These are phyloP conservation scores for Caloboletus inedulis DNA, from an alignment of 1,284 basidiomycete genomes.

Conservation along the genomic window DNA sequence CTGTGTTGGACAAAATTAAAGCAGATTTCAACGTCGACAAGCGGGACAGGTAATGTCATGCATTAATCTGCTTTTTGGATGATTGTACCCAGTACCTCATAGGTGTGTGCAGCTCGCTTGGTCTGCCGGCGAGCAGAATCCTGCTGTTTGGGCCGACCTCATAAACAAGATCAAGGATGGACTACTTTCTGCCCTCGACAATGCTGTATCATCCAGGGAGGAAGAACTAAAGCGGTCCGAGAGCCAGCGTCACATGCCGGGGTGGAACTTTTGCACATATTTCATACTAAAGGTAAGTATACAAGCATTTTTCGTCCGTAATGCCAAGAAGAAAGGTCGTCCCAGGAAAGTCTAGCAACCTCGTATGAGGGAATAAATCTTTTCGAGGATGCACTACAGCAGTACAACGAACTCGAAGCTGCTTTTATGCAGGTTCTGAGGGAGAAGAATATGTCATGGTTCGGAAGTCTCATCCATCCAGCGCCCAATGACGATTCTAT, in stretches of 20 bases:
- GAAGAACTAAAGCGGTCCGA: conserved; percentile 89
- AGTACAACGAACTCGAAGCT: conserved; percentile 90
- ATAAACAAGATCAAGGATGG: conserved; percentile 89
- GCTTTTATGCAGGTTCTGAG: conserved; percentile 77
- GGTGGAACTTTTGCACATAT: conserved; percentile 97
- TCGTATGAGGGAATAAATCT: conserved; percentile 92
- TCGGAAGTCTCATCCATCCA: conserved; percentile 76
- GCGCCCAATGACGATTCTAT: conserved; percentile 75
- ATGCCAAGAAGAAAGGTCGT: neutral
- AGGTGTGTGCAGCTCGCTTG: conserved; percentile 82
- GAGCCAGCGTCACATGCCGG: conserved; percentile 81
- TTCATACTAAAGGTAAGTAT: conserved; percentile 82
- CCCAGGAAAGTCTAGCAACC: conserved; percentile 87
- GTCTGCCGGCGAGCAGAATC: conserved; percentile 67
- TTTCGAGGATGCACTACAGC: conserved; percentile 83
- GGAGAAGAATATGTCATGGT: conserved; percentile 89
- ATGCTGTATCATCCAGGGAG: conserved; percentile 72
- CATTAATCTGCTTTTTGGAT: conserved; percentile 17
- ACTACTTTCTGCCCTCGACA: conserved; percentile 78
- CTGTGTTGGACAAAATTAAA: conserved; percentile 86
- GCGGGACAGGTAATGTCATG: conserved; percentile 68
- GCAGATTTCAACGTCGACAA: conserved; percentile 92
- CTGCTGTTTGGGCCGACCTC: conserved; percentile 86
- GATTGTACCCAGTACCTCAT: conserved; percentile 17
- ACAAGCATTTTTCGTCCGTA: neutral